These are phyloP conservation scores for Phytopythium ostracodes DNA, from an alignment of 352 stramenopile genomes.

Conservation along the genomic window DNA sequence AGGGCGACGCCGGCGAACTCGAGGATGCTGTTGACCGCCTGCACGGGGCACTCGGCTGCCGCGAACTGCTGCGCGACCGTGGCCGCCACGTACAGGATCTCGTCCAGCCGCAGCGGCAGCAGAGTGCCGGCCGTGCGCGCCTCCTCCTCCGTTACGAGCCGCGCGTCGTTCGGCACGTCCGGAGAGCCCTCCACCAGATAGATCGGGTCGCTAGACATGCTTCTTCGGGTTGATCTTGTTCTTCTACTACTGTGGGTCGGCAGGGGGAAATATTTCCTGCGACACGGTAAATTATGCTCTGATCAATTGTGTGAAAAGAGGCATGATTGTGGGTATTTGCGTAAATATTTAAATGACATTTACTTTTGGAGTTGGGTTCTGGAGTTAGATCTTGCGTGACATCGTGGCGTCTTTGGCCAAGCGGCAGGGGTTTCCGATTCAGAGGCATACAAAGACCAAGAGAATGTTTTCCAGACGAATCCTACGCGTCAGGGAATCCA, in stretches of 20 bases:
- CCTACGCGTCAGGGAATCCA: neutral
- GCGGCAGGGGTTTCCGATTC: neutral
- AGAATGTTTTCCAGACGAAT: neutral
- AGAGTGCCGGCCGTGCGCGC: constrained; percentile 6
- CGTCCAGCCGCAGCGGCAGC: constrained; percentile 18
- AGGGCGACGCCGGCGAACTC: constrained; percentile 50
- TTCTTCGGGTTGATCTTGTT: neutral
- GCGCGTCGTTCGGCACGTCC: constrained; percentile 18
- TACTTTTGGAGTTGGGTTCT: neutral
- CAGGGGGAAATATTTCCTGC: too few species aligned
- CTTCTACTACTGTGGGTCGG: neutral
- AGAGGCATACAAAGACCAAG: neutral
- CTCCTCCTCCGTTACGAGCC: constrained; percentile 18
- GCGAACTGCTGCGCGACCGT: constrained; percentile 24
- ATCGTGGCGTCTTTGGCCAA: neutral
- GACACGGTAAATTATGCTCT: too few species aligned
- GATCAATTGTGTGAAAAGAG: too few species aligned
- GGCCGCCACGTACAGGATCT: constrained; percentile 41
- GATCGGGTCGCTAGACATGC: constrained; percentile 9
- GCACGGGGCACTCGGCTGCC: constrained; percentile 21
- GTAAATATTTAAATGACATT: neutral
- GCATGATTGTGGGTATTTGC: too few species aligned
- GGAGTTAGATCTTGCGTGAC: neutral
- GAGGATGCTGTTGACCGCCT: constrained; percentile 45
- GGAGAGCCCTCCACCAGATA: constrained; percentile 29